Conservation (phyloP, 495 filamentous ascomycete species). For the Xeromyces bisporus region DNA sequence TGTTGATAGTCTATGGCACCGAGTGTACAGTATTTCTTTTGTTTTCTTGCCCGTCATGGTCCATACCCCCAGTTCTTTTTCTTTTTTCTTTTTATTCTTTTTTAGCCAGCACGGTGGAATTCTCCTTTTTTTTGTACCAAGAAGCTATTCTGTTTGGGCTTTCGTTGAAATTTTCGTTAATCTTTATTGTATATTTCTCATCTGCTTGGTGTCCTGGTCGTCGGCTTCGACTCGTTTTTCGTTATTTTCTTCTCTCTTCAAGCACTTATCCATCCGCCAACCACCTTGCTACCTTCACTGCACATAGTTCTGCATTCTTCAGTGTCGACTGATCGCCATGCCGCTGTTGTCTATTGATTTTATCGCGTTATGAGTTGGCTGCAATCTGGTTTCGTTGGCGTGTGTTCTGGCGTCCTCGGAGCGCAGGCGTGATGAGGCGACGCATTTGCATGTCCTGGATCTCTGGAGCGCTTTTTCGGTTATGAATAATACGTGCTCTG, state of each 20-base stretch:
- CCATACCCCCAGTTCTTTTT: slow-evolving; percentile 12
- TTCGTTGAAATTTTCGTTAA: no score
- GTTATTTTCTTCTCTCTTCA: slow-evolving; percentile 4
- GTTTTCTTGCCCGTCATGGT: background rate
- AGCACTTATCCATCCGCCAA: background rate
- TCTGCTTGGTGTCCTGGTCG: no score
- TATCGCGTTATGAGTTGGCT: slow-evolving; percentile 3
- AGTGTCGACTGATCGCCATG: background rate
- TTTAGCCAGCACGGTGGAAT: no score
- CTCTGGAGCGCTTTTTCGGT: background rate
- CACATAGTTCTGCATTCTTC: background rate
- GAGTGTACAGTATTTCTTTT: slow-evolving; percentile 11
- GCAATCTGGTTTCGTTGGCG: slow-evolving; percentile 3
- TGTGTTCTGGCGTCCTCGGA: slow-evolving; percentile 7
- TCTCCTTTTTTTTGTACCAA: no score
- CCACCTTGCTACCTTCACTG: background rate
- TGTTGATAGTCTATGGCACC: slow-evolving; percentile 15
- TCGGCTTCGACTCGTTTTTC: no score
- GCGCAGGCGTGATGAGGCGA: slow-evolving; percentile 15
- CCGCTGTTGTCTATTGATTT: slow-evolving; percentile 1
- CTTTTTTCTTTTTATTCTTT: slow-evolving; percentile 8
- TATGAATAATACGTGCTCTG: background rate
- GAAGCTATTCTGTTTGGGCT: no score
- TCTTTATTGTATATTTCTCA: no score
- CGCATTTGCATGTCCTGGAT: slow-evolving; percentile 3